A percentile compares a stretch with the other conserved stretches of the same genome.
Evolutionary conservation across 352 stramenopile genomes (phyloP).

Genomic region (Phytophthora pistaciae): DNA sequence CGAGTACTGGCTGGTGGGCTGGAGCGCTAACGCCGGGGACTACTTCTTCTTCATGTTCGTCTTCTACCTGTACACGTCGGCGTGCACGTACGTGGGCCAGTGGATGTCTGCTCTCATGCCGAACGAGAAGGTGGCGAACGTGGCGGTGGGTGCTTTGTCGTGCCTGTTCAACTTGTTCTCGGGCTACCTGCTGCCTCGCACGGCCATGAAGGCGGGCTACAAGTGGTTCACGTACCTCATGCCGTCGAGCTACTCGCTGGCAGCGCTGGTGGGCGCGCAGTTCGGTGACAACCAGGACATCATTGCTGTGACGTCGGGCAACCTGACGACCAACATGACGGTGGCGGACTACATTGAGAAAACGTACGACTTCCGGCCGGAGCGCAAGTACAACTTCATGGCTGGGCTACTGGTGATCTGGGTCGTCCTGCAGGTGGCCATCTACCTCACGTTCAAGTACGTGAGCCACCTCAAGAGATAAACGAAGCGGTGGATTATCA

Average conservation of each 20-base stretch:
- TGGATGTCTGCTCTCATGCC: slow-evolving; percentile 71
- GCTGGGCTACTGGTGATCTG: neutral
- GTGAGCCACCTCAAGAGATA: neutral
- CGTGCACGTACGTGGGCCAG: slow-evolving; percentile 64
- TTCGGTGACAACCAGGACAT: neutral
- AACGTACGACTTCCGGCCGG: neutral
- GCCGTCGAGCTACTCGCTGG: neutral
- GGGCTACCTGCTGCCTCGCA: slow-evolving; percentile 51
- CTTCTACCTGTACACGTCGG: slow-evolving; percentile 67
- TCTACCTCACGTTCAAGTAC: slow-evolving; percentile 70
- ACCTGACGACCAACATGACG: neutral
- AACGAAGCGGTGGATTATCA: slow-evolving; percentile 5
- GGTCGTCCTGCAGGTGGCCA: slow-evolving; percentile 20
- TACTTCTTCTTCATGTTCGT: slow-evolving; percentile 41
- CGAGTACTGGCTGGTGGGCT: slow-evolving; percentile 70
- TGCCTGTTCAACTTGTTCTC: slow-evolving; percentile 68
- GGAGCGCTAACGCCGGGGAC: slow-evolving; percentile 29
- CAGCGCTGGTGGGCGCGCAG: neutral
- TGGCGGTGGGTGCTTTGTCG: slow-evolving; percentile 64
- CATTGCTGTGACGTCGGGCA: neutral
- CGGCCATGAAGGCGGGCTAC: slow-evolving; percentile 53
- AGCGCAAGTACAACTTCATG: neutral
- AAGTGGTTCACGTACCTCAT: slow-evolving; percentile 65
- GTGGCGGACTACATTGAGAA: neutral
- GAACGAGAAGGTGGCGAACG: slow-evolving; percentile 73